Percentiles rank a stretch among this genome's conserved stretches.
phyloP scores from a whole-genome alignment of 192 early-diverging fungal species.

The Phlyctochytrium arcticum region DNA sequence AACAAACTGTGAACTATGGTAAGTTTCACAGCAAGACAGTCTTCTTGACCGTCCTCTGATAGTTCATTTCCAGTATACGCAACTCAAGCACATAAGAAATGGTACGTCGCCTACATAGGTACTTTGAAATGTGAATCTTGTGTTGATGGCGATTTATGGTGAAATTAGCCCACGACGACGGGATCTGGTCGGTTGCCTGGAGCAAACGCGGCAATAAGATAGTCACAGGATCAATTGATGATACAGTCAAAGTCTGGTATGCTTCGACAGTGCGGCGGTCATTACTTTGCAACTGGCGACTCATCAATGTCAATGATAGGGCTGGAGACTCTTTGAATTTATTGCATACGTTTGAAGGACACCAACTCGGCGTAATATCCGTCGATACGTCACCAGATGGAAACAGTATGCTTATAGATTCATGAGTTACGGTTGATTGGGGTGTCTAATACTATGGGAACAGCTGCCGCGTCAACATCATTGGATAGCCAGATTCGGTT shows the following conservation, averaged over 20 bases:
- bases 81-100: constrained; percentile 11
- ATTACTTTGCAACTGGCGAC: background rate
- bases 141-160: background rate
- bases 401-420: constrained; percentile 25
- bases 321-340: constrained; percentile 52
- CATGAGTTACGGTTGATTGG: no score
- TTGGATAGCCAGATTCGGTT: constrained; percentile 74
- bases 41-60: no score
- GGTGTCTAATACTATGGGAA: no score
- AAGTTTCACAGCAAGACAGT: no score
- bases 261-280: background rate
- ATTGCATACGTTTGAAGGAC: constrained; percentile 62
- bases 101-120: background rate
- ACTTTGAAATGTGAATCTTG: background rate
- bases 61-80: constrained; percentile 8
- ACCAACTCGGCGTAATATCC: constrained; percentile 74
- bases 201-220: constrained; percentile 60
- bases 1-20: no score
- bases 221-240: constrained; percentile 73
- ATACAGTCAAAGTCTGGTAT: constrained; percentile 76
- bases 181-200: constrained; percentile 84
- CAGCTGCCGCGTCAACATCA: constrained; percentile 69
- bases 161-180: constrained; percentile 72
- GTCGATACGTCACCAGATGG: constrained; percentile 61
- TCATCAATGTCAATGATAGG: constrained; percentile 37